Evolutionary conservation across 2,329 filamentous ascomycete genomes (phyloP), one percentile per base, ranked within the genome.

Genomic region (Cryphonectria radicalis): DNA sequence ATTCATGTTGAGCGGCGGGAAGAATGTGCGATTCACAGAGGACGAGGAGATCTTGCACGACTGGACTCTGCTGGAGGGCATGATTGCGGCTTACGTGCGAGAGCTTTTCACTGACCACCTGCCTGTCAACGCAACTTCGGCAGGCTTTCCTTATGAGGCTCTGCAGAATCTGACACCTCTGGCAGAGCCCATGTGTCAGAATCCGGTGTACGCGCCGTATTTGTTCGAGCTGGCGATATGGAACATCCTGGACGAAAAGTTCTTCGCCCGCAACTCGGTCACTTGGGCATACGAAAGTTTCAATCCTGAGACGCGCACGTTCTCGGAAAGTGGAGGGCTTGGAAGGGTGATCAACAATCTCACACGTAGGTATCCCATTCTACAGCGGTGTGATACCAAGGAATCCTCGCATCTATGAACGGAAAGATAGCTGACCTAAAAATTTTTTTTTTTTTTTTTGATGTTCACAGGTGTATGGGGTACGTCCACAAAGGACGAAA

Each of bases 161-260:
- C 46, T 69, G 1, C n/a, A 28, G 14, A 60, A 50, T 3, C 28
- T 63, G 5, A 42, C 67, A 35, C 28, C 40, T 46, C 59, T 64
- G 1, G 59, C 67, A 4, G 14, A 19, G 6, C 35, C 67, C 0
- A 69, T 69, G 42, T 19, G 50, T n/a, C 28, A 50, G 43, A 69
- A 40, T 14, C 19, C 14, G 4, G 43, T 3, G 10, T 69, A 69
- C 35, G 67, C 67, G 7, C 62, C 62, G 14, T 69, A 55, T 32
- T 14, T 69, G 8, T 69, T 69, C 32, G 43, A 69, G 35, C 11
- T 69, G 19, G 46, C 67, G 8, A 53, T 69, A 17, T 69, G 67
- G 67, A 69, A 69, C 22, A 53, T 69, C 14, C 60, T 69, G 0
- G 42, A 40, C 43, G 22, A 55, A 35, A 57, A 43, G 25, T 69